These are phyloP conservation scores for Botrytis fragariae DNA, from an alignment of 2,329 filamentous ascomycete genomes.

Conservation along the genomic window DNA sequence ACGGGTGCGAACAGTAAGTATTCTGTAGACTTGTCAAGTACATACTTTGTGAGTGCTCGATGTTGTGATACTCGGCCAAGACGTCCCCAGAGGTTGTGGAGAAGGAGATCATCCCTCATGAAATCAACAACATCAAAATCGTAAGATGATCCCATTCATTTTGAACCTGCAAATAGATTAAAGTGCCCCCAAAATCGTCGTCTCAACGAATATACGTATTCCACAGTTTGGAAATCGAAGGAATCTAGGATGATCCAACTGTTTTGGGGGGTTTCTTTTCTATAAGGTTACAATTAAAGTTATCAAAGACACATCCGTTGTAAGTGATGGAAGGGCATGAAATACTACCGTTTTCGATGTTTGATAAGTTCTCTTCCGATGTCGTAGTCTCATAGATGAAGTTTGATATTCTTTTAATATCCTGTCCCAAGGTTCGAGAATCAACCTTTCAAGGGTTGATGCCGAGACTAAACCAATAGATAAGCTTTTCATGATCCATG, in stretches of 20 bases:
- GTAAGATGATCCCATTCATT: background rate
- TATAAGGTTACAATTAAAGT: background rate
- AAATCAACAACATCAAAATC: background rate
- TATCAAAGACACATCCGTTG: background rate
- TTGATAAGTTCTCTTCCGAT: background rate
- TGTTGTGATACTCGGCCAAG: background rate
- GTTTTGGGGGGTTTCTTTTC: background rate
- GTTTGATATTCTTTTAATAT: conserved; percentile 8
- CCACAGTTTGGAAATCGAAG: background rate
- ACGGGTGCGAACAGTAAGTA: background rate
- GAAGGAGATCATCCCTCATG: background rate
- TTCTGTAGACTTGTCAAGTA: background rate
- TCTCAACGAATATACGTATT: no score
- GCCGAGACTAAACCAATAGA: conserved; percentile 14
- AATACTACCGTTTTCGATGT: background rate
- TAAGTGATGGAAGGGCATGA: background rate
- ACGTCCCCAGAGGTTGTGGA: background rate
- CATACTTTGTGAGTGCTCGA: background rate
- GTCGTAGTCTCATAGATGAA: background rate
- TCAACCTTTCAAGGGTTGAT: background rate
- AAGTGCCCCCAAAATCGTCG: background rate
- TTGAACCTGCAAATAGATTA: background rate
- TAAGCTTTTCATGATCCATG: conserved; percentile 17
- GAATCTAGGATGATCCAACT: background rate
- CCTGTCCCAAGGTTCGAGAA: background rate